Percentiles rank a stretch among this genome's conserved stretches.
Conservation (phyloP, 768 basidiomycete species). For the Mycena polygramma region DNA sequence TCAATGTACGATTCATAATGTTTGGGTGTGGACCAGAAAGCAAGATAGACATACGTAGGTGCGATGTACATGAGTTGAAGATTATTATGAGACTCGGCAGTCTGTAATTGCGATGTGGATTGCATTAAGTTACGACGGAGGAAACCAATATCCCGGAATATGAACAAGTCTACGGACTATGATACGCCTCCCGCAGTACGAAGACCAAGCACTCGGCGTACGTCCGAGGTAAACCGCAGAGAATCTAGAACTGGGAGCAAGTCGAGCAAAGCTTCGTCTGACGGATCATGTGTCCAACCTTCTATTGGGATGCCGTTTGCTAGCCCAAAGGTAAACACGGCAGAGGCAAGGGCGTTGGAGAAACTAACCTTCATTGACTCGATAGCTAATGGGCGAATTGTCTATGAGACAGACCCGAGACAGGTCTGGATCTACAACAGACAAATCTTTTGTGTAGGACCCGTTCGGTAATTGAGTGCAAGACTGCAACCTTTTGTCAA, state of each 20-base stretch:
- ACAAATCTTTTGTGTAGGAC: conserved; percentile 93
- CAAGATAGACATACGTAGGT: conserved; percentile 39
- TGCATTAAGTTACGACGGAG: conserved; percentile 45
- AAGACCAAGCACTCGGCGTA: conserved; percentile 88
- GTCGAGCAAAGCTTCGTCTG: conserved; percentile 96
- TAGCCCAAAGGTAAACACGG: conserved; percentile 47
- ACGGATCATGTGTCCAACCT: conserved; percentile 98
- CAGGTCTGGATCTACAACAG: conserved; percentile 90
- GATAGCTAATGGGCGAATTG: conserved; percentile 95
- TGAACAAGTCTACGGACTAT: conserved; percentile 48
- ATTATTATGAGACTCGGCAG: conserved; percentile 32
- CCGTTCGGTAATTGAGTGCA: conserved; percentile 95
- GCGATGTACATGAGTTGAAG: conserved; percentile 39
- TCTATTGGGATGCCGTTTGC: conserved; percentile 99
- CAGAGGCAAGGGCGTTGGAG: conserved; percentile 13
- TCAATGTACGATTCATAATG: conserved; percentile 47
- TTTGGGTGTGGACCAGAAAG: conserved; percentile 31
- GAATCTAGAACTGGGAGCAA: conserved; percentile 96
- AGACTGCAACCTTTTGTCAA: conserved; percentile 63
- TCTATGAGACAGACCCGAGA: conserved; percentile 95
- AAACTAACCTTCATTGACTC: conserved; percentile 87
- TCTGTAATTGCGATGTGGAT: conserved; percentile 48
- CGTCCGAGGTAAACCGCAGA: conserved; percentile 95
- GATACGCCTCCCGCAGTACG: conserved; percentile 58
- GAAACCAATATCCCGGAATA: conserved; percentile 44